phyloP scores from a whole-genome alignment of 306 rosid species.

The Hylodesmum podocarpum region DNA sequence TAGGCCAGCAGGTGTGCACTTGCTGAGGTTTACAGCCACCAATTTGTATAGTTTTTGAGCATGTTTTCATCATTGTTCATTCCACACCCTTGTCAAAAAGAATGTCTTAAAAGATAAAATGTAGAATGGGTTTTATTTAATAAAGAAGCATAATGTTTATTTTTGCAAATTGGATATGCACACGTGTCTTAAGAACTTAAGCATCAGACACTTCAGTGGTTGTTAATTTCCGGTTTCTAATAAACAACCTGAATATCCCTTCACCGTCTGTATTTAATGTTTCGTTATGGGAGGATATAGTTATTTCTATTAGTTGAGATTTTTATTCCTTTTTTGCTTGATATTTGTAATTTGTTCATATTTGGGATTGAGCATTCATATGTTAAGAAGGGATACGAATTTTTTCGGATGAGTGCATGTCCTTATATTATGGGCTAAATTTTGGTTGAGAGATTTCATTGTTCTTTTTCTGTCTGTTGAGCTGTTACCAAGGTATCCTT shows the following conservation, averaged over 20 bases:
- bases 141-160: background rate
- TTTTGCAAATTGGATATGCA: background rate
- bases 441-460: background rate
- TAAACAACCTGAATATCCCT: background rate
- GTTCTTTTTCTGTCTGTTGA: background rate
- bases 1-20: background rate
- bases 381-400: background rate
- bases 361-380: background rate
- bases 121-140: slow-evolving; percentile 3
- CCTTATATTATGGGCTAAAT: background rate
- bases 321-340: background rate
- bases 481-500: background rate
- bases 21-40: slow-evolving; percentile 23
- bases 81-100: background rate
- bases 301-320: slow-evolving; percentile 5
- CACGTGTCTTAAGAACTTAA: background rate
- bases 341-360: slow-evolving; percentile 17
- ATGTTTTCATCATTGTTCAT: slow-evolving; percentile 1
- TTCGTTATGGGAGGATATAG: background rate
- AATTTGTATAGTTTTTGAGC: slow-evolving; percentile 16
- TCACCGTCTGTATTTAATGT: slow-evolving; percentile 14
- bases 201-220: background rate
- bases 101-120: background rate
- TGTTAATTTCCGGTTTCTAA: background rate
- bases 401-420: background rate